A percentile compares a stretch with the other conserved stretches of the same genome.
phyloP scores from a whole-genome alignment of 2,329 filamentous ascomycete species.

The Xylariales sp. region DNA sequence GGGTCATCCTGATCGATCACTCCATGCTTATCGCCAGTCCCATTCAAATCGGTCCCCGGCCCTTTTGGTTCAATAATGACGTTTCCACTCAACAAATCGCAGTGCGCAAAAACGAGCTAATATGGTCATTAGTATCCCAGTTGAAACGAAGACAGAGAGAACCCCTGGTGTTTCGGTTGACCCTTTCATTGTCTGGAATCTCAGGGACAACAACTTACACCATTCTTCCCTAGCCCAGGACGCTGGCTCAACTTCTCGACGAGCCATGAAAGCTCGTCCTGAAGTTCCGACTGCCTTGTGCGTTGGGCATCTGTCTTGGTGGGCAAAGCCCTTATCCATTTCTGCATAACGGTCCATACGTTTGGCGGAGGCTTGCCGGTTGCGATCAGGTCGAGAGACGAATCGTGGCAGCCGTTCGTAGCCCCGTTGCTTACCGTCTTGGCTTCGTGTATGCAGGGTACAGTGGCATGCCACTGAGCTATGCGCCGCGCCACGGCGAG shows the following conservation, averaged over 20 bases:
- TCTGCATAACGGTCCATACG: constrained; percentile 94
- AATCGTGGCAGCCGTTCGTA: constrained; percentile 51
- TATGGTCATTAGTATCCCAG: background rate
- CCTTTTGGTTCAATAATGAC: constrained; percentile 80
- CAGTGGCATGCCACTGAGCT: constrained; percentile 90
- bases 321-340: constrained; percentile 91
- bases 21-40: constrained; percentile 40
- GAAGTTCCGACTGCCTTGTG: constrained; percentile 73
- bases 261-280: constrained; percentile 78
- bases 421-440: constrained; percentile 52
- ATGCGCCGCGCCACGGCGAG: constrained; percentile 84
- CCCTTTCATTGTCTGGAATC: background rate
- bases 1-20: constrained; percentile 49
- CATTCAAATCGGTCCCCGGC: constrained; percentile 42
- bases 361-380: constrained; percentile 82
- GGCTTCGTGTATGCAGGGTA: constrained; percentile 65
- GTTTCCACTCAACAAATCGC: constrained; percentile 95
- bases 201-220: constrained; percentile 64
- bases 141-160: background rate
- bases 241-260: constrained; percentile 79
- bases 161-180: background rate
- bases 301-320: constrained; percentile 75
- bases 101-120: constrained; percentile 91
- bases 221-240: constrained; percentile 79
- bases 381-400: constrained; percentile 63